Percentiles rank a stretch among this genome's conserved stretches.
Evolutionary conservation across 371 early-diverging fungal genomes (phyloP).

Genomic region (Catenaria anguillulae): DNA sequence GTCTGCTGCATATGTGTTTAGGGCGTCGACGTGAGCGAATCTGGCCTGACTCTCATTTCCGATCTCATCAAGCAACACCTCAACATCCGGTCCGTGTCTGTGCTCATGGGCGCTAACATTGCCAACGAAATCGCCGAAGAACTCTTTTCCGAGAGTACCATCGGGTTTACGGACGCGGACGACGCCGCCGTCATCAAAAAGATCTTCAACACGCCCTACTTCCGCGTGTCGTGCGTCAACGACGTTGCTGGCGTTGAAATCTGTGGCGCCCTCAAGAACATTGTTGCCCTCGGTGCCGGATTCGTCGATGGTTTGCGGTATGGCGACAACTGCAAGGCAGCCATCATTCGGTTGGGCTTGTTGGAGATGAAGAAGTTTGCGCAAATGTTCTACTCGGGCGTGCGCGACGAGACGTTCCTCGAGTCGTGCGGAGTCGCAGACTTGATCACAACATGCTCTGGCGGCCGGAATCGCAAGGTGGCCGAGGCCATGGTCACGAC

Average conservation of each 20-base stretch:
- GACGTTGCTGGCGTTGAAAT: constrained; percentile 90
- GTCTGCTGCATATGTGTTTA: too few species aligned
- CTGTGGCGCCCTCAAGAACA: constrained; percentile 97
- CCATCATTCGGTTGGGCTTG: constrained; percentile 90
- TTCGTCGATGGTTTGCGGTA: constrained; percentile 73
- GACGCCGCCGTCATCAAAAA: constrained; percentile 62
- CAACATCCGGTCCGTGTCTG: constrained; percentile 57
- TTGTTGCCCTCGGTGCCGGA: constrained; percentile 96
- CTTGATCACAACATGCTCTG: constrained; percentile 88
- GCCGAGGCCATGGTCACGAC: constrained; percentile 81
- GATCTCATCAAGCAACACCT: constrained; percentile 68
- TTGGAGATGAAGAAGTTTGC: constrained; percentile 92
- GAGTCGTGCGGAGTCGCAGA: constrained; percentile 92
- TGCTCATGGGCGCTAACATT: constrained; percentile 97
- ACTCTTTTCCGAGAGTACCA: constrained; percentile 89
- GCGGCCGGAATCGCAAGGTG: constrained; percentile 90
- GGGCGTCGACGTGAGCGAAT: constrained; percentile 66
- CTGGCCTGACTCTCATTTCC: constrained; percentile 67
- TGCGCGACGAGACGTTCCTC: constrained; percentile 77
- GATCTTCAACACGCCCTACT: constrained; percentile 77
- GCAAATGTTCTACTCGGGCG: constrained; percentile 56
- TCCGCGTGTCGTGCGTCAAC: constrained; percentile 62
- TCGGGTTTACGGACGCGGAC: constrained; percentile 53
- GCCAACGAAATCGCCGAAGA: constrained; percentile 91
- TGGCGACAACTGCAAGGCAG: constrained; percentile 89